Base-by-base conservation (phyloP, 2,329 filamentous ascomycete species). In the Pseudocercospora cruenta region DNA sequence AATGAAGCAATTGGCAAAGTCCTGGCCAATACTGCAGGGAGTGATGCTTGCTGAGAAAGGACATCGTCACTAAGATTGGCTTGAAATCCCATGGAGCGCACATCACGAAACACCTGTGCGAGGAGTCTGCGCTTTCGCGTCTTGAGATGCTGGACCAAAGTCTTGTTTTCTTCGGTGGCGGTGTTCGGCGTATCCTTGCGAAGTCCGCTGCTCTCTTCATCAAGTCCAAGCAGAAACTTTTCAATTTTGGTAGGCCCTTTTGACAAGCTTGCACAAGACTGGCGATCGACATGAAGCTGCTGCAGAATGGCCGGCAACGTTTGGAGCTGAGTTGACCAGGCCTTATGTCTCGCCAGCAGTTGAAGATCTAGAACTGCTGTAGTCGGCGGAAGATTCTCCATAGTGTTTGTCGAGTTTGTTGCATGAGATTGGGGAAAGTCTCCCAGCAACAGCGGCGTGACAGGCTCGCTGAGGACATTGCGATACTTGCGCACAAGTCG, bases 401-500 rank as follows among this genome's bases (percentile, higher is more conserved):
- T 31, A 22, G 24, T 33, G 43, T 31, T 14, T 26, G 51, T 28
- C 2, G 36, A 21, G 49, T 3, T 31, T 21, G 9, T 49, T 21
- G 21, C 9, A 1, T 3, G 16, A 9, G 62, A 51, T 12, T 47
- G 39, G 21, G 70, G 65, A 43, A 77, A 63, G 26, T 72, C 74
- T 31, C 65, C 65, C 3, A 69, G 72, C 33, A 81, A 71, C 26
- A 96, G 82, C 0, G 82, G 78, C 63, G 88, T 88, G 74, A 94
- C 89, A 4, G 94, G 88, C 76, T 94, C 91, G 21, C 88, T 88
- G 19, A 99, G 84, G 10, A 96, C 80, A 19, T 85, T 85, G 49
- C 95, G 88, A 80, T 97, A 99, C 80, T 97, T 98, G 63, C 92
- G 87, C 53, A 99, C 91, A 39, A 97, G 84, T 72, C 92, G 92